Evolutionary conservation across 306 rosid genomes (phyloP), one percentile per base, ranked within the genome.

Genomic region (Quercus berberidifolia): DNA sequence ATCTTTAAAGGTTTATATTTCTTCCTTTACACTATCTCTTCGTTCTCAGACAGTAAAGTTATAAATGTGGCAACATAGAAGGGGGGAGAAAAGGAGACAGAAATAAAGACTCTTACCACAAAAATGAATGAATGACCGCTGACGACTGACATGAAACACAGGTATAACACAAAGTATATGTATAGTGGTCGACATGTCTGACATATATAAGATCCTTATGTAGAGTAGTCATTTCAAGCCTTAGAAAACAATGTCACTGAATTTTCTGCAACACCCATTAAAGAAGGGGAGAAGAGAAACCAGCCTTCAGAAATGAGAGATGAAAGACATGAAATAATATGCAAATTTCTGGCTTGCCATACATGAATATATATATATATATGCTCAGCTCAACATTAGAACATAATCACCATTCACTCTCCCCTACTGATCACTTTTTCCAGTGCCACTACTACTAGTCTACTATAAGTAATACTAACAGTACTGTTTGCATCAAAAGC

Each of bases 371-470:
- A 18, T 70, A 76, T 52, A 76, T 23, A 18, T 70, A 82, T 69
- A 82, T 38, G 58, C 78, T 83, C 46, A 72, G 81, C 71, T 52
- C 64, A 73, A 74, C 71, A 78, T 25, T 49, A 74, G 84, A 81
- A 26, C 70, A 76, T 74, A 60, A 20, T 8, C 73, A 73, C 84
- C 69, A 43, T 75, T 68, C 84, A 68, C 67, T 33, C 74, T 25
- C 72, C 72, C 65, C 43, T 46, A 69, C 74, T 59, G 52, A 64
- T 71, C 80, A 51, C 85, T 82, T 88, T 49, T 85, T 76, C 87
- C 87, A 79, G 87, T 78, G 57, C 69, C 63, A 69, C 81, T 85
- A 87, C 88, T 82, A 77, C 6, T 56, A 85, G 84, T 85, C 81
- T 75, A 83, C 85, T 76, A 79, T 28, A 73, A 79, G 86, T 83